These are phyloP conservation scores for Apiotrichum sp. DNA, from an alignment of 1,284 basidiomycete species.

Conservation along the genomic window DNA sequence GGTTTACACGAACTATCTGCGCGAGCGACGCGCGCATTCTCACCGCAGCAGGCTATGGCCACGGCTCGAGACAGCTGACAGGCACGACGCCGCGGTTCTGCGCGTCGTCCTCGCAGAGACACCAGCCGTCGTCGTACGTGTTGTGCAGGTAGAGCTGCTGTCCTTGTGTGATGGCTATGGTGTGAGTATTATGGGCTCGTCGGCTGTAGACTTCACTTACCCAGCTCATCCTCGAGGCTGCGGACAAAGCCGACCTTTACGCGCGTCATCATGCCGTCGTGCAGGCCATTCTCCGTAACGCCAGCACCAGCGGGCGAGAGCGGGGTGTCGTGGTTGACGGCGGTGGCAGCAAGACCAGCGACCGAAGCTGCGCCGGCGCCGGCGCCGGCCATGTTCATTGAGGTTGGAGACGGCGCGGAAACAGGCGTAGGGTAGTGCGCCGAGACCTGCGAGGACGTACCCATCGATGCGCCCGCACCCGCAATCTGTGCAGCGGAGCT, in stretches of 20 bases:
- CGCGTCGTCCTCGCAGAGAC: constrained; percentile 42
- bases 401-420: neutral
- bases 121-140: constrained; percentile 47
- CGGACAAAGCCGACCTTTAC: constrained; percentile 46
- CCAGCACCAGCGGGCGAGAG: constrained; percentile 7
- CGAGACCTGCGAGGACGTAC: too few relatives aligned
- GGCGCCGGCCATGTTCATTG: neutral
- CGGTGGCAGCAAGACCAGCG: constrained; percentile 6
- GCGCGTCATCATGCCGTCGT: constrained; percentile 37
- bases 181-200: too few relatives aligned
- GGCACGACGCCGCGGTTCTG: constrained; percentile 44
- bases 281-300: constrained; percentile 14
- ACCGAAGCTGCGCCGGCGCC: constrained; percentile 4
- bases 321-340: neutral
- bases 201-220: too few relatives aligned
- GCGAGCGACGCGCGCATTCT: too few relatives aligned
- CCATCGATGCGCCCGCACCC: constrained; percentile 13
- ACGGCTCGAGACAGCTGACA: constrained; percentile 42
- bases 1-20: too few relatives aligned
- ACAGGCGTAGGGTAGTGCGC: neutral
- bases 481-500: neutral
- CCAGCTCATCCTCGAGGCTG: constrained; percentile 44
- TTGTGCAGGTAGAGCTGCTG: constrained; percentile 45
- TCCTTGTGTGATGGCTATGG: constrained; percentile 38
- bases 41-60: constrained; percentile 3